These are phyloP conservation scores for Aureobasidium subglaciale DNA, from an alignment of 2,329 filamentous ascomycete genomes.

Conservation along the genomic window DNA sequence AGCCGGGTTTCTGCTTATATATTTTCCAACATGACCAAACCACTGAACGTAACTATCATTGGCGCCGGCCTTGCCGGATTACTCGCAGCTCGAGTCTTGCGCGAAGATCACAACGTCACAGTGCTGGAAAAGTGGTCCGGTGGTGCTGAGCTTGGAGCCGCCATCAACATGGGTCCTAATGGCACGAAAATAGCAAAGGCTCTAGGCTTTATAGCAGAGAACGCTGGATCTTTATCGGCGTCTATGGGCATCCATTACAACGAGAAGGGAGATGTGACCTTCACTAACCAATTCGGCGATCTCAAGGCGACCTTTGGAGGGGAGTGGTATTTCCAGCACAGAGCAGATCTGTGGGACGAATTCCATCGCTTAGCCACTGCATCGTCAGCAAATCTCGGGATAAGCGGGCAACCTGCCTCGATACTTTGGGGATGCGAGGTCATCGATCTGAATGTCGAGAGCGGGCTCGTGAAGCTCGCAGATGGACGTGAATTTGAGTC, in stretches of 20 bases:
- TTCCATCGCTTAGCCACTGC: neutral
- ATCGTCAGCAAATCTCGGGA: neutral
- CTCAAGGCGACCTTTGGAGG: neutral
- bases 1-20: too few relatives aligned
- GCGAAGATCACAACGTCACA: conserved; percentile 10
- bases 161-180: conserved; percentile 10
- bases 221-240: neutral
- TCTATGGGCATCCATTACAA: neutral
- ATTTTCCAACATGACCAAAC: neutral
- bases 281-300: neutral
- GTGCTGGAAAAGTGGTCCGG: neutral
- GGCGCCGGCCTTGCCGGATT: conserved; percentile 13
- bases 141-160: neutral
- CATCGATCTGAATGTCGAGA: neutral
- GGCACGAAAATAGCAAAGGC: neutral
- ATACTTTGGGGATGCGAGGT: neutral
- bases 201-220: neutral
- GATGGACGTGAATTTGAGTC: neutral
- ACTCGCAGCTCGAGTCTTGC: neutral
- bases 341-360: neutral
- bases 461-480: neutral
- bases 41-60: conserved; percentile 11
- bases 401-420: neutral
- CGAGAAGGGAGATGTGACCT: neutral
- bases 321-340: neutral